A percentile compares a stretch with the other conserved stretches of the same genome.
phyloP scores from a whole-genome alignment of 2,329 filamentous ascomycete species.

The Claviceps digitariae region DNA sequence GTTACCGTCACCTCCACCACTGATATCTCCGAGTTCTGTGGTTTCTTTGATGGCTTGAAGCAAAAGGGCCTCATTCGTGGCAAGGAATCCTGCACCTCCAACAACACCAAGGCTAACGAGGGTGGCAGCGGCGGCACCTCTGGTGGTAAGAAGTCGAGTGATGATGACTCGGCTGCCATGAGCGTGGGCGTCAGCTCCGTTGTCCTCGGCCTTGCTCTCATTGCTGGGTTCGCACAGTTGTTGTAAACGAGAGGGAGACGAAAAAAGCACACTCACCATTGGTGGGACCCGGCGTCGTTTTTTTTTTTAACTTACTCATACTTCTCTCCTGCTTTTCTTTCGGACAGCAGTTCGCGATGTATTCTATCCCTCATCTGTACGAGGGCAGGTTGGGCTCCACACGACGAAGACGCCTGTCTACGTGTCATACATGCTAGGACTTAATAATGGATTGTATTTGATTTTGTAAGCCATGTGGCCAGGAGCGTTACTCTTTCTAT shows the following conservation, averaged over 20 bases:
- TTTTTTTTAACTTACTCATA: slow-evolving; percentile 21
- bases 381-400: slow-evolving; percentile 12
- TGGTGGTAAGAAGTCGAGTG: slow-evolving; percentile 12
- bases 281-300: slow-evolving; percentile 23
- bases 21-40: slow-evolving; percentile 41
- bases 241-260: slow-evolving; percentile 27
- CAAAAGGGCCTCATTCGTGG: slow-evolving; percentile 29
- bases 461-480: slow-evolving; percentile 7
- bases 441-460: slow-evolving; percentile 31
- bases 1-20: slow-evolving; percentile 56
- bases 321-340: slow-evolving; percentile 22
- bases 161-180: slow-evolving; percentile 29
- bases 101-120: slow-evolving; percentile 39
- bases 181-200: slow-evolving; percentile 32
- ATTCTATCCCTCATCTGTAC: slow-evolving; percentile 15
- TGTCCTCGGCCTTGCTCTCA: slow-evolving; percentile 31
- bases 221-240: slow-evolving; percentile 36
- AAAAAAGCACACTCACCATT: slow-evolving; percentile 14
- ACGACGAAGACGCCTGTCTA: slow-evolving; percentile 7
- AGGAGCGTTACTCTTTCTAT: background rate
- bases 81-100: slow-evolving; percentile 31
- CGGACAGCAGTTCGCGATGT: slow-evolving; percentile 22
- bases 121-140: slow-evolving; percentile 21
- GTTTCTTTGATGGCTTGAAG: slow-evolving; percentile 33
- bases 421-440: slow-evolving; percentile 23